Base-by-base conservation (phyloP, 768 basidiomycete species). In the Trametes meyenii region DNA sequence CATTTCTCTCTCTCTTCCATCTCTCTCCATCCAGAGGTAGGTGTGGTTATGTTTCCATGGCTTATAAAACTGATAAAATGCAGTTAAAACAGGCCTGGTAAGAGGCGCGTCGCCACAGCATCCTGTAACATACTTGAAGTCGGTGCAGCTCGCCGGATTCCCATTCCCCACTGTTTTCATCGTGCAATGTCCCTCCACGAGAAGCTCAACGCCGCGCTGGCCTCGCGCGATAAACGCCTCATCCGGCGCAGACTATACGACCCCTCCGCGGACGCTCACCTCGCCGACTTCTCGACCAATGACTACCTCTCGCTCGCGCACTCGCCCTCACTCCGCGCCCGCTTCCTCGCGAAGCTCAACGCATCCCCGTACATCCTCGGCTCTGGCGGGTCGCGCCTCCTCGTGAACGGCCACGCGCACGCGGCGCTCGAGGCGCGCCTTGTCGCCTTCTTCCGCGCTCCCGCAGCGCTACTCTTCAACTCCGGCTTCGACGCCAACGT, bases 401-500 rank as follows among this genome's bases (percentile, higher is more conserved):
- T 97, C 26, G 89, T 94, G 55, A 89, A 92, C 67, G 85, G 85
- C 8, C 81, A 82, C 8, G 78, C 85, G 0, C 95, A 97, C 73
- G 77, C 75, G 19, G 76, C 79, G 10, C 81, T 98, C 43, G 96
- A 98, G 71, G 74, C 73, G 5, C 84, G 94, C 2, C 78, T 95
- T 10, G 77, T 78, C 3, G 66, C 52, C 1, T 89, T 92, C 71
- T 93, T 95, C 74, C 57, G 54, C 16, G 76, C 83, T 6, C 81
- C 81, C 38, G 78, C 85, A 0, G 91, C 90, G 0, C 78, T 97
- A 10, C 79, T 97, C 5, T 96, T 95, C 83, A 95, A 94, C 73
- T 94, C 92, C 0, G 95, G 95, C 0, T 96, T 89, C 72, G 95
- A 96, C 73, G 94, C 94, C 10, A 98, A 96, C 71, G 89, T 88